Conservation (phyloP, 768 basidiomycete genomes). For the Phylloporus sp. region DNA sequence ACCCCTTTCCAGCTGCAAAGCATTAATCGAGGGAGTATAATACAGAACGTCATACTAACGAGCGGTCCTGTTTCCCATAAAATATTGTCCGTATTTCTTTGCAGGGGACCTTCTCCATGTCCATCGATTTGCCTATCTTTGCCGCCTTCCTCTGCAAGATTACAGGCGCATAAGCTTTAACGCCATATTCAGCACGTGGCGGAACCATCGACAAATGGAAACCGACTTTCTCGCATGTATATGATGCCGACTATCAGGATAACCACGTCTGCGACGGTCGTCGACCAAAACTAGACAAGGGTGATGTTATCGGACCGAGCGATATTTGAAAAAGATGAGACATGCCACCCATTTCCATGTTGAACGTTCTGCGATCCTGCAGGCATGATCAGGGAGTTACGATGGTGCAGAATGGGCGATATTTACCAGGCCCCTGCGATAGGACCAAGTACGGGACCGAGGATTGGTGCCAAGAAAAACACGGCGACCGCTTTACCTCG, state of each 20-base stretch:
- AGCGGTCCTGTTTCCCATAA: conserved; percentile 37
- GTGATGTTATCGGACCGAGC: background rate
- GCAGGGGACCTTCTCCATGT: conserved; percentile 40
- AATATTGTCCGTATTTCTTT: conserved; percentile 45
- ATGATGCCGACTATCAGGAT: conserved; percentile 55
- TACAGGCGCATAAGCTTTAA: conserved; percentile 25
- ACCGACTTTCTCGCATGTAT: conserved; percentile 59
- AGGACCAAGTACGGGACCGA: conserved; percentile 64
- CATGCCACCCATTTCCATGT: conserved; percentile 72
- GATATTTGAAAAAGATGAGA: background rate
- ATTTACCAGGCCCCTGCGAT: conserved; percentile 55
- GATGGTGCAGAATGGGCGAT: background rate
- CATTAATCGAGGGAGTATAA: background rate
- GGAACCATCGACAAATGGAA: background rate
- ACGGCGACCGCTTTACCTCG: conserved; percentile 60
- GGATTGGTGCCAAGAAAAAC: conserved; percentile 59
- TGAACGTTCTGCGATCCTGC: conserved; percentile 50
- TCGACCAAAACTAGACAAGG: conserved; percentile 61
- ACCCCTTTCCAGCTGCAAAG: conserved; percentile 45
- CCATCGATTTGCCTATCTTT: conserved; percentile 39
- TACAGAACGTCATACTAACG: conserved; percentile 31
- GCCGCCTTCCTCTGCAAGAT: conserved; percentile 49
- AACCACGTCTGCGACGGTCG: conserved; percentile 49
- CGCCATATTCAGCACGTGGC: conserved; percentile 12
- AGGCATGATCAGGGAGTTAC: conserved; percentile 1